Evolutionary conservation across 1,139 yeast genomes (phyloP).

Genomic region (Meyerozyma carpophila): DNA sequence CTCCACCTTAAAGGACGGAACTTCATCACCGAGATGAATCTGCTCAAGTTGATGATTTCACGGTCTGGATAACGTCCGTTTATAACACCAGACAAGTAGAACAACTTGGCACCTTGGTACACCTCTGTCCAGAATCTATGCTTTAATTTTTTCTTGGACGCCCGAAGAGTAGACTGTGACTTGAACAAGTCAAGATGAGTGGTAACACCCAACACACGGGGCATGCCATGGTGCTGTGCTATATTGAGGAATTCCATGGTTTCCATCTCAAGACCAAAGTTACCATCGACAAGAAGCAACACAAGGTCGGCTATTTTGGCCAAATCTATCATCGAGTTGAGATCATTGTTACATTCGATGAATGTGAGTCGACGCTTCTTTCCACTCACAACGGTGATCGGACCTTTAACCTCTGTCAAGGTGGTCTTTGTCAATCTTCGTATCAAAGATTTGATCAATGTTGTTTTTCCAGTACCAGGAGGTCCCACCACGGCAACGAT

Average conservation of each 20-base stretch:
- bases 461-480: constrained; percentile 97
- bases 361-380: constrained; percentile 90
- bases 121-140: constrained; percentile 99
- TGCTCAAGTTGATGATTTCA: constrained; percentile 83
- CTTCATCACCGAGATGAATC: constrained; percentile 96
- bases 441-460: constrained; percentile 84
- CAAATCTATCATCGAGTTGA: constrained; percentile 93
- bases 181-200: constrained; percentile 94
- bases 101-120: constrained; percentile 94
- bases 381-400: constrained; percentile 96
- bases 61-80: constrained; percentile 98
- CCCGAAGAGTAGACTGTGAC: constrained; percentile 82
- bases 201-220: constrained; percentile 90
- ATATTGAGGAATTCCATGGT: constrained; percentile 97
- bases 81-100: constrained; percentile 90
- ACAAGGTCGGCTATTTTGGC: constrained; percentile 95
- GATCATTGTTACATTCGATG: constrained; percentile 86
- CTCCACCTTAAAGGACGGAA: constrained; percentile 98
- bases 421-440: constrained; percentile 88
- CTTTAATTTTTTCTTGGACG: constrained; percentile 87
- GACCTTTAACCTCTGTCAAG: constrained; percentile 83
- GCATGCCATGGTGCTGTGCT: constrained; percentile 98
- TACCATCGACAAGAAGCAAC: constrained; percentile 86
- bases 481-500: constrained; percentile 98
- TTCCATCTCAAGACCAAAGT: constrained; percentile 98